Percentiles rank a stretch among this genome's conserved stretches.
Conservation (phyloP, 202 grass and related monocot species). For the Panicum virgatum region DNA sequence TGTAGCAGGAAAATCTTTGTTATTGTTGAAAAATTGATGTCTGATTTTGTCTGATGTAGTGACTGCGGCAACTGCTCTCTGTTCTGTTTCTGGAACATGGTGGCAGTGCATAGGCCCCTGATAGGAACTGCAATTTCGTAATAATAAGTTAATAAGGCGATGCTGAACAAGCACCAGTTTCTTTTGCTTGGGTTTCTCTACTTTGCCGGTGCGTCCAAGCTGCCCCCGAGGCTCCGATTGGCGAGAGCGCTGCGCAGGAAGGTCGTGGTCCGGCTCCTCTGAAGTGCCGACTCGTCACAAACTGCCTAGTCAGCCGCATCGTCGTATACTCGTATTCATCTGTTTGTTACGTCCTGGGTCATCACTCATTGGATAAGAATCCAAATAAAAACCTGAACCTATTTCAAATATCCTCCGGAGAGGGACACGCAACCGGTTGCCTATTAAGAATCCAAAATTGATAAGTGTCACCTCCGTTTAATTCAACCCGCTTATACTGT, state of each 20-base stretch:
- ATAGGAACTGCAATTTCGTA: conserved; percentile 23
- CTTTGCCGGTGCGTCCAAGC: neutral
- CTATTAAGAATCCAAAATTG: too few relatives aligned
- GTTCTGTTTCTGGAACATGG: conserved; percentile 6
- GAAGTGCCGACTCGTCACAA: too few relatives aligned
- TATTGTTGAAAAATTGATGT: neutral
- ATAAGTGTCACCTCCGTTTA: too few relatives aligned
- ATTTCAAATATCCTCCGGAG: too few relatives aligned
- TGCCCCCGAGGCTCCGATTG: neutral
- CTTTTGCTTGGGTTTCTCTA: neutral
- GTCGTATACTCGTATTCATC: neutral
- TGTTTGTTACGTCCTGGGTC: neutral
- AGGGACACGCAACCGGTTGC: too few relatives aligned
- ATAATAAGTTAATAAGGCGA: conserved; percentile 34
- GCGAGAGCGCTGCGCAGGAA: too few relatives aligned
- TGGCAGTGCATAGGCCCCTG: neutral
- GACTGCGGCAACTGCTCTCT: neutral
- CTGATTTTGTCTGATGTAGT: neutral
- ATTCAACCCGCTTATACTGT: too few relatives aligned
- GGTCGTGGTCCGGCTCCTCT: too few relatives aligned
- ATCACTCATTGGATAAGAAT: too few relatives aligned
- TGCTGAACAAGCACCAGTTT: conserved; percentile 7
- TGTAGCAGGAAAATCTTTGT: conserved; percentile 17
- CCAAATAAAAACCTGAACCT: too few relatives aligned
- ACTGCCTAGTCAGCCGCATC: too few relatives aligned